Base-by-base conservation (phyloP, 2,329 filamentous ascomycete species). In the Ascosphaera apis region DNA sequence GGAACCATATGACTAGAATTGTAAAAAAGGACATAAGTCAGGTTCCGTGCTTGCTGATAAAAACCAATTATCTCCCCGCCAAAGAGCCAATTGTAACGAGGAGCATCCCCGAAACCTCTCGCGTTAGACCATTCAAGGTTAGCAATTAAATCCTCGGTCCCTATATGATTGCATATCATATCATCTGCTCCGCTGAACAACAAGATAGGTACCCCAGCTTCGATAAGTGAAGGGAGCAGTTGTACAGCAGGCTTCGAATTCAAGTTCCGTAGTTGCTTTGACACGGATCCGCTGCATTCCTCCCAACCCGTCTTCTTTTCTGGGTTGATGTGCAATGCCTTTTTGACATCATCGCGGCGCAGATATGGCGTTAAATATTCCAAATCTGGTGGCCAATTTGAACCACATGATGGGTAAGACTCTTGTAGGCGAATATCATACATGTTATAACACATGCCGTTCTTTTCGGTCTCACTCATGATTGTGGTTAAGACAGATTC, bases 1-100 rank as follows among this genome's bases (percentile, higher is more conserved):
- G 88, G 91, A 1, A 98, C 88, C 88, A 98, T 98, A 56, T 98
- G 88, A 35, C 80, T 91, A 12, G 82, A 74, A 54, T 98, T 91
- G 62, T 91, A 81, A 58, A 95, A 92, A 30, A 91, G 65, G 21
- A 98, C 75, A 51, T 98, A 98, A 1, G 88, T 93, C 41, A 98
- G 60, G 56, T 98, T 98, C 44, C 91, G 74, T 1, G 88, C 86
- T 52, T 83, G 72, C 55, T 98, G 91, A 65, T 86, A 98, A 50
- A 91, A 81, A 16, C 88, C 88, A 3, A 84, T 84, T 1, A 71
- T 60, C 45, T 92, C 70, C 41, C 76, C 80, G 54, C 95, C 88
- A 44, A 95, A 93, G 1, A 73, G 79, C 91, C 88, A 98, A 48
- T 91, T 76, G 30, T 76, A 76, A 13, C 82, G 78, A n/a, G 86